A percentile compares a stretch with the other conserved stretches of the same genome.
Conservation (phyloP, 805 yeast species). For the Isabelozyma heimii region DNA sequence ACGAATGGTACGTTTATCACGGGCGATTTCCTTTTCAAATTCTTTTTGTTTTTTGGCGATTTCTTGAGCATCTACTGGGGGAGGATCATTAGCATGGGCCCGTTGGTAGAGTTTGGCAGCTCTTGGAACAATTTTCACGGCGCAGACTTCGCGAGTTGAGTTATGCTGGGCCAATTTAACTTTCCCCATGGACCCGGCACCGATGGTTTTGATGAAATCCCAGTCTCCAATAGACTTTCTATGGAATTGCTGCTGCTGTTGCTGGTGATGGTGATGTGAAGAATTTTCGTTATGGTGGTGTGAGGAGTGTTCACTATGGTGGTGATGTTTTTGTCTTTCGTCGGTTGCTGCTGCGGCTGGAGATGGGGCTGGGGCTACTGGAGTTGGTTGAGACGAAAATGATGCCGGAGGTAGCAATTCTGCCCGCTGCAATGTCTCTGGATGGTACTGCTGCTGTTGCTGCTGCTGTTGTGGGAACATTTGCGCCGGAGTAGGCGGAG, state of each 20-base stretch:
- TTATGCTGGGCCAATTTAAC: constrained; percentile 91
- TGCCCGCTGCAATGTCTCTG: not conserved
- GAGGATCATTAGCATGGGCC: constrained; percentile 67
- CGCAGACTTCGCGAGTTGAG: constrained; percentile 78
- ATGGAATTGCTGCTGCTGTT: constrained; percentile 54
- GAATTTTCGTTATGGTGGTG: constrained; percentile 3
- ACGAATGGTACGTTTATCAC: constrained; percentile 88
- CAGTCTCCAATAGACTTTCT: constrained; percentile 93
- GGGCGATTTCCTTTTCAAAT: constrained; percentile 76
- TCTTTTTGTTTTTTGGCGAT: constrained; percentile 63
- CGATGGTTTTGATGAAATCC: constrained; percentile 92
- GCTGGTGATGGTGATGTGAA: constrained; percentile 6
- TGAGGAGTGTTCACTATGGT: constrained; percentile 1
- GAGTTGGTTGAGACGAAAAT: constrained; percentile 11
- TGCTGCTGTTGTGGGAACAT: constrained; percentile 1
- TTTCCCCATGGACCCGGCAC: constrained; percentile 99
- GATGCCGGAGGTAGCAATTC: constrained; percentile 34
- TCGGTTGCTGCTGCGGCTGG: not conserved
- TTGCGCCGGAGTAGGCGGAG: constrained; percentile 2
- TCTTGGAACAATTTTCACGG: constrained; percentile 88
- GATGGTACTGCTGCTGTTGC: constrained; percentile 1
- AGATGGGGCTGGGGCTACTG: not conserved
- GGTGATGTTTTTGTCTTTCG: not conserved
- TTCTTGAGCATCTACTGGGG: constrained; percentile 59
- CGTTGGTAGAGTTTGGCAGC: constrained; percentile 77